Evolutionary conservation across 352 stramenopile species (phyloP).

Genomic region (Phytophthora vignae): DNA sequence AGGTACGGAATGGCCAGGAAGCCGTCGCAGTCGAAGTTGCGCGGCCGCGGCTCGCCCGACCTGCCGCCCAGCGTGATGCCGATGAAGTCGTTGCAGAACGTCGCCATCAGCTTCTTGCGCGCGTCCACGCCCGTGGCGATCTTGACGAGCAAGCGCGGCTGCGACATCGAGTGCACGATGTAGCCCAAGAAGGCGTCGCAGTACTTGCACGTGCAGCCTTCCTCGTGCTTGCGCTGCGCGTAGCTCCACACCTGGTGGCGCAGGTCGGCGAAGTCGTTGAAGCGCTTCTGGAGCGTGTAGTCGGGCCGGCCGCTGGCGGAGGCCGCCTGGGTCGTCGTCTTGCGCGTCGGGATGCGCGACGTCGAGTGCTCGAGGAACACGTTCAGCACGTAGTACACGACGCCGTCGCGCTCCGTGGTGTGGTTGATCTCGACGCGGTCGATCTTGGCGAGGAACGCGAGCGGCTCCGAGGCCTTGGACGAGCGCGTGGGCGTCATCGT

Average conservation of each 20-base stretch:
- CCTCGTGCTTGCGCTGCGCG: constrained; percentile 50
- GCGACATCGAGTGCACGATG: constrained; percentile 59
- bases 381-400: constrained; percentile 63
- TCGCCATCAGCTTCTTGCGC: constrained; percentile 55
- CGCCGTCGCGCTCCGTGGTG: constrained; percentile 43
- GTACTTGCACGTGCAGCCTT: constrained; percentile 46
- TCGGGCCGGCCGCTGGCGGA: constrained; percentile 40
- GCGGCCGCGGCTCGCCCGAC: constrained; percentile 28
- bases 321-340: constrained; percentile 31
- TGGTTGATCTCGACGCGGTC: constrained; percentile 57
- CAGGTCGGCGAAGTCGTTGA: constrained; percentile 61
- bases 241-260: constrained; percentile 59
- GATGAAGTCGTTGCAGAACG: constrained; percentile 61
- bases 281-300: constrained; percentile 57
- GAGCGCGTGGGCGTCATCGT: constrained; percentile 31
- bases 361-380: constrained; percentile 67
- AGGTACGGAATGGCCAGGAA: constrained; percentile 54
- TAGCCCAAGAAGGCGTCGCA: constrained; percentile 62
- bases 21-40: constrained; percentile 43
- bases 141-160: constrained; percentile 58
- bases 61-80: constrained; percentile 44
- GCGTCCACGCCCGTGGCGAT: constrained; percentile 43
- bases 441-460: constrained; percentile 42
- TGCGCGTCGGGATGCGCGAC: constrained; percentile 69
- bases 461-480: constrained; percentile 27